Conservation (phyloP, 495 filamentous ascomycete genomes). For the Evernia prunastri region DNA sequence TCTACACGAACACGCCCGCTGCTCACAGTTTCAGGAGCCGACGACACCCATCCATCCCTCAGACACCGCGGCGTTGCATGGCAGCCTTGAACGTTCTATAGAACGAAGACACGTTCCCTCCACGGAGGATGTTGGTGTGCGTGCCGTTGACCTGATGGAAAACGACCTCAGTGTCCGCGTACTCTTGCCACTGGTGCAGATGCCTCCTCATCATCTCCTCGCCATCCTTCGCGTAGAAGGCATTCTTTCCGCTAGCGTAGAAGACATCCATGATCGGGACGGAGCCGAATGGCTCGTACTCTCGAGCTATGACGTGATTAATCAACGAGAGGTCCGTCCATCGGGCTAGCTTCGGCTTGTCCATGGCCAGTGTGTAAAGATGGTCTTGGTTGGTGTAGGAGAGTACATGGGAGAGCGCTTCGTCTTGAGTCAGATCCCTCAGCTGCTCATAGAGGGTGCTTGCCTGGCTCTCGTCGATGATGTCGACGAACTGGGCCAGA, state of each 20-base stretch:
- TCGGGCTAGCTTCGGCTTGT: constrained; percentile 1
- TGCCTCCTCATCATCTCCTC: constrained; percentile 2
- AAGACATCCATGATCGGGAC: background rate
- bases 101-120: background rate
- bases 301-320: background rate
- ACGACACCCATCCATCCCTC: no score
- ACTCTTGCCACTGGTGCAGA: background rate
- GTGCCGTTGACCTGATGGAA: background rate
- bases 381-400: background rate
- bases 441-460: background rate
- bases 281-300: background rate
- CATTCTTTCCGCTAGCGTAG: background rate
- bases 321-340: constrained; percentile 8
- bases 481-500: background rate
- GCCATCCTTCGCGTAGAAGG: background rate
- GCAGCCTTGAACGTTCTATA: background rate
- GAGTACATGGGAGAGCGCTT: constrained; percentile 5
- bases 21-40: no score
- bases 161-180: background rate
- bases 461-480: background rate
- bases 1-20: no score
- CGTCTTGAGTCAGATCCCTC: background rate
- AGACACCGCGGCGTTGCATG: constrained; percentile 1
- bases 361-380: background rate
- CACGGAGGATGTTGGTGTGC: background rate